Evolutionary conservation across 1,139 yeast genomes (phyloP), one percentile per base, ranked within the genome.

Genomic region (Geotrichum cucujoidarum): DNA sequence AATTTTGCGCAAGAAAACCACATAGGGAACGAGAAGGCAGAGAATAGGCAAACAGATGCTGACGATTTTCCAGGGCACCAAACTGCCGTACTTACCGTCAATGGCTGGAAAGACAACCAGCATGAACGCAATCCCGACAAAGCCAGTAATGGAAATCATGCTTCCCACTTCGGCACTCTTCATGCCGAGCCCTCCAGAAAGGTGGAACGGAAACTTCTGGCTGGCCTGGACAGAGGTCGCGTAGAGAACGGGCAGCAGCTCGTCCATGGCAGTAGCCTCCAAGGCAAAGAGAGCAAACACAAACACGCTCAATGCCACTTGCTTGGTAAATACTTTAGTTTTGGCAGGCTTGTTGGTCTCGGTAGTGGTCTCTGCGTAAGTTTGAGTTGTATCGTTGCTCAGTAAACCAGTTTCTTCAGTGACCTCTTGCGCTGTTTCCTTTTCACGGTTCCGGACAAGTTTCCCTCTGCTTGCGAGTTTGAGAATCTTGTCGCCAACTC

Each of bases 191-290:
- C 81, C 81, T 39, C 81, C 81, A 7, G 60, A 63, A 17, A 76
- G 64, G 33, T 59, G 62, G 60, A 73, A 71, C 0, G 80, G 80
- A 58, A 80, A 78, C 33, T 63, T 56, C 16, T 78, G 66, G 4
- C 50, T 36, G 5, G 51, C 43, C 56, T 40, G 35, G 11, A 51
- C 43, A 33, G 60, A 65, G n/a, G 78, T 70, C 0, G 84, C 81
- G 20, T 80, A 63, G 50, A 77, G 75, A 4, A 81, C 76, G 10
- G 87, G 85, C 40, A 79, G 64, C 53, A 81, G 77, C 60, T 81
- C 85, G 44, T 71, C 72, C 60, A 70, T 78, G 4, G 77, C 75
- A n/a, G 77, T 67, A 13, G 70, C 62, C 57, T 78, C 83, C 52
- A 78, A 67, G 10, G 77, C 65, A 50, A 75, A 70, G 4, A 49